Base-by-base conservation (phyloP, 441 rosid species). In the Flueggea neowawraea region DNA sequence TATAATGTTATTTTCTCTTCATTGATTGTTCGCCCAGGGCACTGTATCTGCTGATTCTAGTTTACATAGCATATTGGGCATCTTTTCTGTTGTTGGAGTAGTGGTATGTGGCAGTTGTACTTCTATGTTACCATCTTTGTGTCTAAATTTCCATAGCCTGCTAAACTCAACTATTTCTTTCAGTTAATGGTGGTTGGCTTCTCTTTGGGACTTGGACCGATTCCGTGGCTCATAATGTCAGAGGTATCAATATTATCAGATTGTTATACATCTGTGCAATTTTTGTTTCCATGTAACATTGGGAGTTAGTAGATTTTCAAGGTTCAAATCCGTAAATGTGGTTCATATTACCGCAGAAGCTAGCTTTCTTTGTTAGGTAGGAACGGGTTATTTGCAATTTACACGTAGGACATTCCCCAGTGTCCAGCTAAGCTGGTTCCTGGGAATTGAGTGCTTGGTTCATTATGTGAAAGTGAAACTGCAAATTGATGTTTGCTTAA, bases 151-250 rank as follows among this genome's bases (percentile, higher is more conserved):
- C 54, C 14, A 39, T n/a, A 22, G 56, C 14, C 15, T 32, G 63
- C 49, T 14, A 60, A 43, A 52, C 60, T 55, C 53, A 12, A 15
- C 12, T 61, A 11, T 48, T 33, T 63, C 50, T 77, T 73, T 56
- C 80, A 95, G 99, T 79, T 73, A 49, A 62, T 89, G 89, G 92
- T 91, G 28, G 56, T 78, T 68, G n/a, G 76, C 58, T 91, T 88
- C 83, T 91, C 98, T 60, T 71, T 91, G 66, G 99, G 99, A 73
- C 78, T 89, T 80, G 99, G 99, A 31, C 81, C 98, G 10, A 80
- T 95, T 73, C 98, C 98, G 31, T 95, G 98, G 98, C 10, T 95
- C 62, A 91, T 91, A 69, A 89, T 89, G 99, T 89, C 98, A 22
- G 99, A 95, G 99, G 99, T 89, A 83, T 32, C 16, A 2, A n/a